These are phyloP conservation scores for Spathaspora sp. DNA, from an alignment of 805 yeast species.

Conservation along the genomic window DNA sequence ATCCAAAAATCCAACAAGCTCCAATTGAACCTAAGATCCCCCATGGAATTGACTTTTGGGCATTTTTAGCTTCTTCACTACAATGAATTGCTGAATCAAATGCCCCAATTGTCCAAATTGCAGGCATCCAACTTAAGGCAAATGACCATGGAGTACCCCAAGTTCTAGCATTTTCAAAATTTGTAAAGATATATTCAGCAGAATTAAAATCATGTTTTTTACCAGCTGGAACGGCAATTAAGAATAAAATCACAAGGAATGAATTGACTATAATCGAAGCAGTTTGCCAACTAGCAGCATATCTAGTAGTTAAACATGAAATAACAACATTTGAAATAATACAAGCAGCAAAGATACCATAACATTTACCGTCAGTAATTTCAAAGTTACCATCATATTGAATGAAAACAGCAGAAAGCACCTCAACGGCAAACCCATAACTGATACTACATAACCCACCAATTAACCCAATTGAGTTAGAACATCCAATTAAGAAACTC, in stretches of 20 bases:
- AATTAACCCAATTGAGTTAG: constrained; percentile 63
- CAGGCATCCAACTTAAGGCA: constrained; percentile 58
- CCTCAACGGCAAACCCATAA: constrained; percentile 63
- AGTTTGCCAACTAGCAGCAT: constrained; percentile 57
- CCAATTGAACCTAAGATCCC: constrained; percentile 60
- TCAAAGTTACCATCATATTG: constrained; percentile 52
- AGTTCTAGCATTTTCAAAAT: constrained; percentile 44
- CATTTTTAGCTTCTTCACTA: constrained; percentile 67
- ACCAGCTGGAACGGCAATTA: constrained; percentile 67
- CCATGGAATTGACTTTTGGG: constrained; percentile 59
- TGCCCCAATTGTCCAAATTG: constrained; percentile 73
- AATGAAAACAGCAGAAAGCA: constrained; percentile 55
- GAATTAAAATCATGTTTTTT: constrained; percentile 23
- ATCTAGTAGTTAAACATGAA: constrained; percentile 55
- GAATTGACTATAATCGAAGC: constrained; percentile 54
- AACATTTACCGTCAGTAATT: constrained; percentile 50
- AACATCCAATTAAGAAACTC: constrained; percentile 62
- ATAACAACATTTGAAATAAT: constrained; percentile 48
- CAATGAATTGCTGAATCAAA: constrained; percentile 72
- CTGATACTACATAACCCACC: constrained; percentile 66
- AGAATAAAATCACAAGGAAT: constrained; percentile 47
- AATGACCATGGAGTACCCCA: constrained; percentile 38
- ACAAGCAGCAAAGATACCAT: constrained; percentile 66
- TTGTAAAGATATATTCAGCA: constrained; percentile 49
- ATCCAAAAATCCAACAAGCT: constrained; percentile 59